These are phyloP conservation scores for Candida nemodendra DNA, from an alignment of 805 yeast species.

Conservation along the genomic window DNA sequence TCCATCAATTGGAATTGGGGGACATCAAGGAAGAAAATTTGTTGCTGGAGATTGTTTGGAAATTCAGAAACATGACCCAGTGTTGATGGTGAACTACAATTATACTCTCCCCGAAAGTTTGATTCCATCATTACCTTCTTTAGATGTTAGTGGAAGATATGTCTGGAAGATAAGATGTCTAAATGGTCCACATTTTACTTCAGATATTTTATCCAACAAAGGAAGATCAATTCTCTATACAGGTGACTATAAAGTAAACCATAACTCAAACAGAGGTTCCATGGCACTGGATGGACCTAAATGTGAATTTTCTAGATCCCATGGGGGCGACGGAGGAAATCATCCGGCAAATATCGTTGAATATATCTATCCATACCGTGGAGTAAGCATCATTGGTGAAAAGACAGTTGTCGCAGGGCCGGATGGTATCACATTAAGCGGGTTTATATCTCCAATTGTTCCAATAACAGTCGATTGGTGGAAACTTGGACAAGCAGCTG, in stretches of 20 bases:
- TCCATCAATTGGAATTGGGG: conserved; percentile 90
- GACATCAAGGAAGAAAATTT: conserved; percentile 88
- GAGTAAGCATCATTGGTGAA: conserved; percentile 95
- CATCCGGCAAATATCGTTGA: conserved; percentile 98
- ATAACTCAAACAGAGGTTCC: conserved; percentile 94
- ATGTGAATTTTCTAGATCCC: conserved; percentile 91
- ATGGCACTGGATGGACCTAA: conserved; percentile 91
- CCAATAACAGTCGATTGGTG: conserved; percentile 94
- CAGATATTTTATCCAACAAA: conserved; percentile 85
- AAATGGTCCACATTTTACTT: conserved; percentile 96
- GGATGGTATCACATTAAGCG: conserved; percentile 96
- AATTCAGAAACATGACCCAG: conserved; percentile 69
- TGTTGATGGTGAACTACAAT: conserved; percentile 64
- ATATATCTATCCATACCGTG: conserved; percentile 92
- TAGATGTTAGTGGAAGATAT: conserved; percentile 42
- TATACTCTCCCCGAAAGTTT: conserved; percentile 62
- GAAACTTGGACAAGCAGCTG: conserved; percentile 96
- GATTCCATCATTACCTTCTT: conserved; percentile 55
- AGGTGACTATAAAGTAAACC: conserved; percentile 87
- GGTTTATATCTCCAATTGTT: conserved; percentile 93
- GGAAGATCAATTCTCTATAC: conserved; percentile 70
- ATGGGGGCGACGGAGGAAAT: conserved; percentile 96
- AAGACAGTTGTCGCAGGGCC: conserved; percentile 95
- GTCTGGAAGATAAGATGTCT: conserved; percentile 88
- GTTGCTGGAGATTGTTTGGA: conserved; percentile 89